Evolutionary conservation across 169 alveolate species (phyloP).

Genomic region (Theileria equi): DNA sequence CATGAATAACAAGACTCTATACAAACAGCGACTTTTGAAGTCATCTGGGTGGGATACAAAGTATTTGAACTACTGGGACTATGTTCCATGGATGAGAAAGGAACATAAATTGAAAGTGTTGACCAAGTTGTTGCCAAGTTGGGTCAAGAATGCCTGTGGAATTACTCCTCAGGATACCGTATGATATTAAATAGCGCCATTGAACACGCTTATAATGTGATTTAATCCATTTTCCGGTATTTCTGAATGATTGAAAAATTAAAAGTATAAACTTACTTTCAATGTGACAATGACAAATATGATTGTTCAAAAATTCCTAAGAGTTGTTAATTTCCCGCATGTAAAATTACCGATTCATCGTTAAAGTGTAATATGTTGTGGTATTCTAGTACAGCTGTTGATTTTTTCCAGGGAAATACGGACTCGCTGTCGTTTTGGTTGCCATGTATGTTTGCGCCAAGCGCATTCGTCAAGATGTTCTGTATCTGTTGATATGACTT

Average conservation of each 20-base stretch:
- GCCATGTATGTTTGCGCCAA: background rate
- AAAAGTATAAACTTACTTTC: slow-evolving; percentile 16
- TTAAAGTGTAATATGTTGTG: slow-evolving; percentile 17
- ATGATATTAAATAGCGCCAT: background rate
- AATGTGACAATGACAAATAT: slow-evolving; percentile 34
- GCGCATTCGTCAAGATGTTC: slow-evolving; percentile 24
- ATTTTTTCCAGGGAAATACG: slow-evolving; percentile 49
- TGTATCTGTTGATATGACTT: slow-evolving; percentile 31
- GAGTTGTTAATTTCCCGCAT: background rate
- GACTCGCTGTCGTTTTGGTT: slow-evolving; percentile 14
- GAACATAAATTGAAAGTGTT: slow-evolving; percentile 27
- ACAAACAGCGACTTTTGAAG: slow-evolving; percentile 33
- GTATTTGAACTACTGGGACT: slow-evolving; percentile 42
- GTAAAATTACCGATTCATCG: slow-evolving; percentile 23
- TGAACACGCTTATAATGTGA: background rate
- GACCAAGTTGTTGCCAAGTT: slow-evolving; percentile 13
- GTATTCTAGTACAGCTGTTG: slow-evolving; percentile 31
- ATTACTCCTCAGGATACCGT: too few relatives aligned
- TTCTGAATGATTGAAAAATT: background rate
- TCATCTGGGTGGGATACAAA: slow-evolving; percentile 42
- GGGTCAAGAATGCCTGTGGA: slow-evolving; percentile 43
- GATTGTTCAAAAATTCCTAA: slow-evolving; percentile 41
- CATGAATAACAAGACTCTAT: slow-evolving; percentile 5
- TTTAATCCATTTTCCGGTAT: background rate
- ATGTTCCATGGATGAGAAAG: slow-evolving; percentile 49